Conservation (phyloP, 2,329 filamentous ascomycete genomes). For the Orbilia oligospora region DNA sequence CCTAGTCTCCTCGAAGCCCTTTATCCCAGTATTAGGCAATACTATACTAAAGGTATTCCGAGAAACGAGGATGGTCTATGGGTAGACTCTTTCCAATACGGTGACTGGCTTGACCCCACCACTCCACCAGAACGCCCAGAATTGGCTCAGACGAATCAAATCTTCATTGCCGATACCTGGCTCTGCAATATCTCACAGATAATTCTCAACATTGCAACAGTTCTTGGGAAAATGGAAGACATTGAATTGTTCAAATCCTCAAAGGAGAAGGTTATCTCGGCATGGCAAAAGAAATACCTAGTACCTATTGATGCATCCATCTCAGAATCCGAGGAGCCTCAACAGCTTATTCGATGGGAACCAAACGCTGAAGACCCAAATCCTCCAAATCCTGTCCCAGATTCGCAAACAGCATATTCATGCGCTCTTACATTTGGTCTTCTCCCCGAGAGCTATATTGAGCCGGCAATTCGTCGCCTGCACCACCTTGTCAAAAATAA, state of each 20-base stretch:
- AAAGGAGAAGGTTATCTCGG: constrained; percentile 10
- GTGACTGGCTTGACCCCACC: constrained; percentile 71
- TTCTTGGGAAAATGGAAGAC: constrained; percentile 65
- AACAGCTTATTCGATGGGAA: constrained; percentile 31
- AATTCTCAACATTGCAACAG: constrained; percentile 66
- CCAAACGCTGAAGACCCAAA: constrained; percentile 18
- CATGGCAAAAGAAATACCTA: constrained; percentile 48
- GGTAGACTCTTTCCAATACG: constrained; percentile 67
- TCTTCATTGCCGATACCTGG: constrained; percentile 70
- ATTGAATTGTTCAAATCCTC: constrained; percentile 51
- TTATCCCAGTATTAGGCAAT: constrained; percentile 68
- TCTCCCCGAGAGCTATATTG: constrained; percentile 60
- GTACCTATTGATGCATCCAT: constrained; percentile 8
- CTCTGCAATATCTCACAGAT: constrained; percentile 68
- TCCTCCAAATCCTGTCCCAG: constrained; percentile 65
- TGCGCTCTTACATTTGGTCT: constrained; percentile 68
- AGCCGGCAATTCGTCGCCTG: constrained; percentile 64
- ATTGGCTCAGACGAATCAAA: constrained; percentile 67
- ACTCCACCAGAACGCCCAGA: constrained; percentile 68
- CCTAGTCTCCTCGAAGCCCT: constrained; percentile 66
- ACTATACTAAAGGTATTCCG: constrained; percentile 67
- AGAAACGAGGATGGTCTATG: constrained; percentile 67
- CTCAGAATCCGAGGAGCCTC: constrained; percentile 7
- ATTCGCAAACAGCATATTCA: constrained; percentile 68
- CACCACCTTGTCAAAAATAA: constrained; percentile 65